Evolutionary conservation across 768 basidiomycete species (phyloP).

Genomic region (Sporobolomyces phaffii): DNA sequence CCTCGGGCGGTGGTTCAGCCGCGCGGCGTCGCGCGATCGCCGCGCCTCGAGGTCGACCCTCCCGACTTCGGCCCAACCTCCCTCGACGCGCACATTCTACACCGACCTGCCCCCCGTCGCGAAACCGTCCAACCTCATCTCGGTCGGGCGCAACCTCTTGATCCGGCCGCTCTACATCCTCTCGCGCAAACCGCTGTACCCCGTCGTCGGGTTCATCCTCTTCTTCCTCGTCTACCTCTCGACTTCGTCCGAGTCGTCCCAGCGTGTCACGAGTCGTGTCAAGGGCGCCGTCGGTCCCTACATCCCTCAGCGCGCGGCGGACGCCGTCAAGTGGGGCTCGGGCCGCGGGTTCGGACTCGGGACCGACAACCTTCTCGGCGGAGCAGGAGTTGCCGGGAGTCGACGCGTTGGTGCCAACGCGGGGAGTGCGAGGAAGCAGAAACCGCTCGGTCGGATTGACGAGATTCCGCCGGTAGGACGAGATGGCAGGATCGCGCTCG

Average conservation of each 20-base stretch:
- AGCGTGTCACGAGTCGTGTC: conserved; percentile 23
- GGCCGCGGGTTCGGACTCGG: neutral
- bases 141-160: conserved; percentile 18
- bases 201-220: conserved; percentile 22
- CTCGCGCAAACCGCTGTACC: conserved; percentile 32
- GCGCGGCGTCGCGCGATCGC: neutral
- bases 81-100: conserved; percentile 20
- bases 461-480: conserved; percentile 22
- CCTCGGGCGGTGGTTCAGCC: neutral
- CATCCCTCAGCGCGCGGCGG: conserved; percentile 35
- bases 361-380: conserved; percentile 17
- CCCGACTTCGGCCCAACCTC: conserved; percentile 20
- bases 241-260: conserved; percentile 26
- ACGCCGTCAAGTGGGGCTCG: conserved; percentile 32
- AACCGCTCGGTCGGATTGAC: neutral
- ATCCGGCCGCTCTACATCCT: conserved; percentile 38
- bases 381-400: neutral
- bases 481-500: conserved; percentile 36
- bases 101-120: neutral
- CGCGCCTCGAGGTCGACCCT: conserved; percentile 1
- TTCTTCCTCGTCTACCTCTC: conserved; percentile 30
- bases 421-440: neutral
- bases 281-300: conserved; percentile 34
- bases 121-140: neutral
- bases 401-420: no score